Conservation (phyloP, 257 asterid genomes). For the Echium plantagineum region DNA sequence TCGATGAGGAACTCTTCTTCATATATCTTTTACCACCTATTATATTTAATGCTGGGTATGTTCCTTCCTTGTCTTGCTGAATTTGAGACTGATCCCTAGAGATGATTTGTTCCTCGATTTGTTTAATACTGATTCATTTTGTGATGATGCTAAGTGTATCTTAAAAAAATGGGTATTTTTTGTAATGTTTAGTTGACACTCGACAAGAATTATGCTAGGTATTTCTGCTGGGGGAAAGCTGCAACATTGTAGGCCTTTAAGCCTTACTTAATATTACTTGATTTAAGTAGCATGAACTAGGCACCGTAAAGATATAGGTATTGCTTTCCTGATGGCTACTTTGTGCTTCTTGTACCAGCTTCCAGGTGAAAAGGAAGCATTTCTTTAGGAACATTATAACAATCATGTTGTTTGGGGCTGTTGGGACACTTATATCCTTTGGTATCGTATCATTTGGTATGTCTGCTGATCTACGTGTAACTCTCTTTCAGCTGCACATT, state of each 20-base stretch:
- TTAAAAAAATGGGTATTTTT: too few species aligned
- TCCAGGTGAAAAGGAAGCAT: conserved; percentile 68
- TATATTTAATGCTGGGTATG: conserved; percentile 79
- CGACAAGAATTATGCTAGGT: not conserved
- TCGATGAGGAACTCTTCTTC: conserved; percentile 64
- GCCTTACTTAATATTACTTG: not conserved
- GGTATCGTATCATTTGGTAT: conserved; percentile 53
- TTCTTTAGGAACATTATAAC: conserved; percentile 51
- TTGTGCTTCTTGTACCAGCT: conserved; percentile 30
- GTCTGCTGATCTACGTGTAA: not conserved
- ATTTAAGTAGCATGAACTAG: not conserved
- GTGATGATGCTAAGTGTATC: not conserved
- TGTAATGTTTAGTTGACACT: not conserved
- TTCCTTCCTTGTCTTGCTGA: not conserved
- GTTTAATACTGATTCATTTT: not conserved
- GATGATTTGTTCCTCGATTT: not conserved
- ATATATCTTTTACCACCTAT: conserved; percentile 77
- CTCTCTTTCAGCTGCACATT: not conserved
- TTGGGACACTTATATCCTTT: conserved; percentile 72
- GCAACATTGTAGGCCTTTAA: not conserved
- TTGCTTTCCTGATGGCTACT: not conserved
- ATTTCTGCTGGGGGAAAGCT: not conserved
- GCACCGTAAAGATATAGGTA: not conserved
- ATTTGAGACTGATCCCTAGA: not conserved
- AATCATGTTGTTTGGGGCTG: conserved; percentile 57